Conservation (phyloP, 2,329 filamentous ascomycete species). For the Fusarium virguliforme region DNA sequence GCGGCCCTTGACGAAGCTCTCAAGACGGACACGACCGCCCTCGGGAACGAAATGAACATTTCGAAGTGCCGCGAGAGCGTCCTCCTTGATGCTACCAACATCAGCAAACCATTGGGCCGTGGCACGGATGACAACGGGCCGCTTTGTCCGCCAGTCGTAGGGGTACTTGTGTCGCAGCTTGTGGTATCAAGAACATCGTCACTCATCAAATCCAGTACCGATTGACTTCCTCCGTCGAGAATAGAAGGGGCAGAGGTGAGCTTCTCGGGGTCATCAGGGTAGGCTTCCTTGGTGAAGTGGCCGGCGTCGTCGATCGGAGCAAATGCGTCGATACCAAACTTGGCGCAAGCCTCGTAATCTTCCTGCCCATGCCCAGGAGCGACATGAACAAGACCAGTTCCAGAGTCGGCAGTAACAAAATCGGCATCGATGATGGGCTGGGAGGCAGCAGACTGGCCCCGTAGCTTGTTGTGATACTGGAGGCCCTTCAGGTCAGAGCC, state of each 20-base stretch:
- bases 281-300: conserved; percentile 84
- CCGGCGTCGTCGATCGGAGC: conserved; percentile 90
- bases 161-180: conserved; percentile 92
- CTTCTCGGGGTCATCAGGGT: conserved; percentile 76
- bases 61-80: conserved; percentile 79
- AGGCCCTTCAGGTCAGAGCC: conserved; percentile 78
- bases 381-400: conserved; percentile 93
- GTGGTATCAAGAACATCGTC: conserved; percentile 77
- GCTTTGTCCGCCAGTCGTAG: conserved; percentile 97
- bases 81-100: conserved; percentile 84
- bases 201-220: conserved; percentile 79
- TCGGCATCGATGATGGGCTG: conserved; percentile 86
- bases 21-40: conserved; percentile 79
- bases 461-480: conserved; percentile 80
- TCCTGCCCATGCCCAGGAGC: conserved; percentile 98
- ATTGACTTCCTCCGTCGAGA: conserved; percentile 77
- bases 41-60: conserved; percentile 85
- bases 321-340: conserved; percentile 79
- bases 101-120: conserved; percentile 99
- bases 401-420: conserved; percentile 92
- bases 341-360: conserved; percentile 87
- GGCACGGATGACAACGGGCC: conserved; percentile 90
- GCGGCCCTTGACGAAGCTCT: conserved; percentile 88
- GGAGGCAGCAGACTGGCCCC: conserved; percentile 67
- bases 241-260: conserved; percentile 81